Evolutionary conservation across 805 yeast species (phyloP).

Genomic region (Brettanomyces naardenensis): DNA sequence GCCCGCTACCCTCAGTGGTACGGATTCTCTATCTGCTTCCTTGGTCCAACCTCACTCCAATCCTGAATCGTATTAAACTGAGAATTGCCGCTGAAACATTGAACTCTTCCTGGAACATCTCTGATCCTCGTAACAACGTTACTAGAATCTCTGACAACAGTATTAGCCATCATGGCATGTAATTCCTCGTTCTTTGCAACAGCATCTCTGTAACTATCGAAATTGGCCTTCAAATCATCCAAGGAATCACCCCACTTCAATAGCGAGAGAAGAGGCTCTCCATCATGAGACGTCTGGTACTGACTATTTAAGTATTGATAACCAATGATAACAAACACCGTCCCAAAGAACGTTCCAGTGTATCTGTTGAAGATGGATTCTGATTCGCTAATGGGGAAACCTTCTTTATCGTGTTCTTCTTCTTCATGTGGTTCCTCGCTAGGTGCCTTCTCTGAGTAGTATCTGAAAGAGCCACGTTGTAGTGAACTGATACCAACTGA

Average conservation of each 20-base stretch:
- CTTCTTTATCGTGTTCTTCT: slow-evolving; percentile 1
- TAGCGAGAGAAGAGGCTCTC: slow-evolving; percentile 17
- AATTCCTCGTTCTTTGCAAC: slow-evolving; percentile 16
- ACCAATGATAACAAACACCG: slow-evolving; percentile 29
- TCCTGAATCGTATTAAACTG: slow-evolving; percentile 22
- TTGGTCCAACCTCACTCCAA: slow-evolving; percentile 21
- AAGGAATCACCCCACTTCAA: slow-evolving; percentile 11
- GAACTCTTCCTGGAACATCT: slow-evolving; percentile 25
- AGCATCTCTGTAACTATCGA: slow-evolving; percentile 15
- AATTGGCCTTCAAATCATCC: slow-evolving; percentile 16
- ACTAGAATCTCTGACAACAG: slow-evolving; percentile 9
- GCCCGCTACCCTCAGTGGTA: slow-evolving; percentile 6
- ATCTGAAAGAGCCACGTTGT: too few relatives aligned
- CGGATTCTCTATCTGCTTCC: slow-evolving; percentile 24
- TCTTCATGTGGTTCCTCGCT: not conserved
- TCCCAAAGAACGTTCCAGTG: slow-evolving; percentile 15
- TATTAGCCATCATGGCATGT: slow-evolving; percentile 13
- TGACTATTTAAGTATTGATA: slow-evolving; percentile 41
- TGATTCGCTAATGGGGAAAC: slow-evolving; percentile 16
- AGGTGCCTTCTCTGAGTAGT: too few relatives aligned
- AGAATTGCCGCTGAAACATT: slow-evolving; percentile 20
- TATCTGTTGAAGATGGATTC: slow-evolving; percentile 22
- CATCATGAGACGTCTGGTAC: slow-evolving; percentile 37
- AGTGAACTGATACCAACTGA: too few relatives aligned
- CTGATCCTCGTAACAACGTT: slow-evolving; percentile 18